Evolutionary conservation across 768 basidiomycete genomes (phyloP).

Genomic region (Rickenella mellea): DNA sequence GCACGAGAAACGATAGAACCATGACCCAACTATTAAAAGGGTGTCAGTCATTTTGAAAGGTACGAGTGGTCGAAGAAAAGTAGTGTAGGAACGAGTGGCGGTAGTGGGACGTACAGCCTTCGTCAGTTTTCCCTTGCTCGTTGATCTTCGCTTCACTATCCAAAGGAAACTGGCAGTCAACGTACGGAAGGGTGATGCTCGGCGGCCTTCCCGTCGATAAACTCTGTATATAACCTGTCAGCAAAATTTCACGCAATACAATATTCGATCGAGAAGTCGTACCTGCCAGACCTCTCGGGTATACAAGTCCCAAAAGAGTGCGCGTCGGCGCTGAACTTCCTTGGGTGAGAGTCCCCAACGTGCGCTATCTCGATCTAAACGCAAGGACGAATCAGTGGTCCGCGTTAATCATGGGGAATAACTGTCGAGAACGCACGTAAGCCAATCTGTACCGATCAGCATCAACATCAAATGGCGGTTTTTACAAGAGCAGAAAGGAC

Average conservation of each 20-base stretch:
- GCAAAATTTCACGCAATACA: neutral
- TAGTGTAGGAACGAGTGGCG: conserved; percentile 4
- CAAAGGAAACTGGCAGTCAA: conserved; percentile 53
- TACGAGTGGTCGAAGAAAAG: conserved; percentile 4
- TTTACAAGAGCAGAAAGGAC: conserved; percentile 18
- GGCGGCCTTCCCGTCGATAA: conserved; percentile 61
- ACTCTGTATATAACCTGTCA: conserved; percentile 29
- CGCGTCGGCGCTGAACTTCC: conserved; percentile 54
- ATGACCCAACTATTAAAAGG: conserved; percentile 37
- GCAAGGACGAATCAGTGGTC: conserved; percentile 27
- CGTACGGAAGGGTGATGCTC: conserved; percentile 53
- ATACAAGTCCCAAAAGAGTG: conserved; percentile 74
- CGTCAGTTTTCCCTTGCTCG: conserved; percentile 33
- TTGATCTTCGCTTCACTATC: conserved; percentile 42
- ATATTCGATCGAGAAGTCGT: conserved; percentile 19
- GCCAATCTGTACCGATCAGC: conserved; percentile 37
- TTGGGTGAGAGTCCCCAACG: conserved; percentile 55
- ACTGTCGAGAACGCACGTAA: conserved; percentile 39
- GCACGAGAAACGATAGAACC: conserved; percentile 60
- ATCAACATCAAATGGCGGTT: conserved; percentile 3
- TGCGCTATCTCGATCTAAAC: conserved; percentile 55
- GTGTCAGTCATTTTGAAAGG: conserved; percentile 3
- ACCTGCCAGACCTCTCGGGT: conserved; percentile 65
- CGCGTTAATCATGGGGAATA: conserved; percentile 15
- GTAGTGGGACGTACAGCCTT: conserved; percentile 34